Percentiles rank a stretch among this genome's conserved stretches.
phyloP scores from a whole-genome alignment of 179 eudicot genomes.

The Spinacia oleracea region DNA sequence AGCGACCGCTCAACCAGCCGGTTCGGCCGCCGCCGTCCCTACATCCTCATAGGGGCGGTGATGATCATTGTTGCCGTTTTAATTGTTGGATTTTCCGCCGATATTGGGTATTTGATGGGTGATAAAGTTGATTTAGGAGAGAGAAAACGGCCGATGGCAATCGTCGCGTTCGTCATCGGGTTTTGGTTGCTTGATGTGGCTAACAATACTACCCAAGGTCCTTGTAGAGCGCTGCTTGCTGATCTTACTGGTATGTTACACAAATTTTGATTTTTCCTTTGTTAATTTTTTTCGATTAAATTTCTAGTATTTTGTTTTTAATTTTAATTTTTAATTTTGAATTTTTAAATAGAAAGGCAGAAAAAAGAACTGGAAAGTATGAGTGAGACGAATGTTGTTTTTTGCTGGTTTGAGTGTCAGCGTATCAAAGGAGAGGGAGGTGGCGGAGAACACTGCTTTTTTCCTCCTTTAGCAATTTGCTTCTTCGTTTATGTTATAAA shows the following conservation, averaged over 20 bases:
- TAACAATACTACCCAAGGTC: slow-evolving; percentile 82
- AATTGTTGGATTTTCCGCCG: slow-evolving; percentile 70
- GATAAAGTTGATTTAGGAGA: slow-evolving; percentile 37
- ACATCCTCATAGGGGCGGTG: slow-evolving; percentile 57
- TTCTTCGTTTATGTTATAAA: too few species aligned
- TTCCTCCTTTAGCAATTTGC: background rate
- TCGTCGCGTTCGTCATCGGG: slow-evolving; percentile 74
- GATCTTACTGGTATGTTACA: slow-evolving; percentile 61
- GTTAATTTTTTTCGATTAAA: background rate
- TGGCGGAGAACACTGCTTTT: slow-evolving; percentile 19
- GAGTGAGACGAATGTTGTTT: background rate
- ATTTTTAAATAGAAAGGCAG: background rate
- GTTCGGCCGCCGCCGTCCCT: slow-evolving; percentile 84
- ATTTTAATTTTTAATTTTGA: background rate
- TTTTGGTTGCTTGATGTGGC: slow-evolving; percentile 98
- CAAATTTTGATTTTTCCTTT: background rate
- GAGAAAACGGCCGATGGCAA: slow-evolving; percentile 49
- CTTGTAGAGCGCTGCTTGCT: slow-evolving; percentile 75
- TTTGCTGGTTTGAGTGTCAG: slow-evolving; percentile 19
- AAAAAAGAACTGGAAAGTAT: background rate
- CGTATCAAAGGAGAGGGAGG: background rate
- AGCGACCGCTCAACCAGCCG: slow-evolving; percentile 72
- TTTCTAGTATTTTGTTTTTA: too few species aligned
- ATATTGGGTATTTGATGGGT: slow-evolving; percentile 74
- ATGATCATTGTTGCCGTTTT: slow-evolving; percentile 49